Evolutionary conservation across 2,329 filamentous ascomycete genomes (phyloP), one percentile per base, ranked within the genome.

Genomic region (Neonectria ditissima): DNA sequence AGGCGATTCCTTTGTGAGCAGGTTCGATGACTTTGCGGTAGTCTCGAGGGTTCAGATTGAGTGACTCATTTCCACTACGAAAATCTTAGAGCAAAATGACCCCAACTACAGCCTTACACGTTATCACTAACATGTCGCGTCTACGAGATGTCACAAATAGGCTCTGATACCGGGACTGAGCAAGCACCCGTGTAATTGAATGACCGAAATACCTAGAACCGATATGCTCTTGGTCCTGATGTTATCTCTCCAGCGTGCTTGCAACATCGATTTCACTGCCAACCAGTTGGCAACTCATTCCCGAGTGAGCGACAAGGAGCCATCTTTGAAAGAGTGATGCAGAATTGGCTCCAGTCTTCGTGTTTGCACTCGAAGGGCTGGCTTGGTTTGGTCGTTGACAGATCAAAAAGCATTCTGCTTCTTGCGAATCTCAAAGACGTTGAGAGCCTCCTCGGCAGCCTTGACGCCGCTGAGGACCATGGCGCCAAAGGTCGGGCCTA

Each of bases 401-500:
- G 10, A 18, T 54, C 80, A 88, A 78, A 87, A 80, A n/a, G 84
- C 86, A 73, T 94, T 94, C 84, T 96, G 87, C 73, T 87, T 87
- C 87, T 92, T 91, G 72, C 93, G 89, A 71, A 88, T 80, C 39
- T 96, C 92, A 71, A 93, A 94, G 61, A 97, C 86, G 69, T 85
- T 87, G 68, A 97, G 82, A 0, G 91, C 92, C 80, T 95, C 93
- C 82, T 97, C 93, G 10, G 94, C 94, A 74, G 94, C 94, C 86
- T 97, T 97, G 75, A 97, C 91, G 70, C 94, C 94, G 61, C 87
- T 91, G 41, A 97, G 85, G 20, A 87, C 92, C 94, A 97, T 97
- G 55, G 94, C 94, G 60, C 93, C 93, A 77, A 96, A 96, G 1
- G 92, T 95, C 41, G 92, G 92, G 2, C 87, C 80, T 83, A 11